Percentiles rank a stretch among this genome's conserved stretches.
Conservation (phyloP, 2,329 filamentous ascomycete species). For the Ophiostoma angusticollis region DNA sequence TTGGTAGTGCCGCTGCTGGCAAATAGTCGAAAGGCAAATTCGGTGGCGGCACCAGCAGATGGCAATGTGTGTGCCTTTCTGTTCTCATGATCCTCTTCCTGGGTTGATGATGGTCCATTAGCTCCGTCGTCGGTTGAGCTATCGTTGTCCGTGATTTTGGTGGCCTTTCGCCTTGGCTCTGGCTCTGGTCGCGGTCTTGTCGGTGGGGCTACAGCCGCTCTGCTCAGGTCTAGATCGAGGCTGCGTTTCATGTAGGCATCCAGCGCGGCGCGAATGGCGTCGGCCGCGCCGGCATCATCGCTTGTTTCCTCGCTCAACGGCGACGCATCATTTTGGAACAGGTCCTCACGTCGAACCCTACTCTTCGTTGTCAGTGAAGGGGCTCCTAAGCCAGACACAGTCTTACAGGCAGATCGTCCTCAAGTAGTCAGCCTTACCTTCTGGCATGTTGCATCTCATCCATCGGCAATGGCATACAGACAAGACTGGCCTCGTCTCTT, state of each 20-base stretch:
- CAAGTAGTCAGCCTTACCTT: too few species aligned
- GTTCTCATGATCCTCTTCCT: background rate
- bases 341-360: conserved; percentile 12
- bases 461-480: too few species aligned
- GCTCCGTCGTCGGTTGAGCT: background rate
- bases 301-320: background rate
- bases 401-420: too few species aligned
- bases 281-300: background rate
- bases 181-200: background rate
- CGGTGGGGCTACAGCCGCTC: background rate
- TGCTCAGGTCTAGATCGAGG: conserved; percentile 1
- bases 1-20: conserved; percentile 3
- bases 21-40: conserved; percentile 14
- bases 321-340: conserved; percentile 8
- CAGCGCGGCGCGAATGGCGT: conserved; percentile 8
- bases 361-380: background rate
- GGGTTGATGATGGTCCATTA: background rate
- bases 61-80: background rate
- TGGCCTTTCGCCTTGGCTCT: background rate
- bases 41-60: background rate
- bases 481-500: too few species aligned
- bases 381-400: too few species aligned
- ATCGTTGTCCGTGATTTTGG: background rate
- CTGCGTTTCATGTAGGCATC: conserved; percentile 11
- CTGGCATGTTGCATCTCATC: too few species aligned